phyloP scores from a whole-genome alignment of 2,329 filamentous ascomycete species.

The Aureobasidium pullulans region DNA sequence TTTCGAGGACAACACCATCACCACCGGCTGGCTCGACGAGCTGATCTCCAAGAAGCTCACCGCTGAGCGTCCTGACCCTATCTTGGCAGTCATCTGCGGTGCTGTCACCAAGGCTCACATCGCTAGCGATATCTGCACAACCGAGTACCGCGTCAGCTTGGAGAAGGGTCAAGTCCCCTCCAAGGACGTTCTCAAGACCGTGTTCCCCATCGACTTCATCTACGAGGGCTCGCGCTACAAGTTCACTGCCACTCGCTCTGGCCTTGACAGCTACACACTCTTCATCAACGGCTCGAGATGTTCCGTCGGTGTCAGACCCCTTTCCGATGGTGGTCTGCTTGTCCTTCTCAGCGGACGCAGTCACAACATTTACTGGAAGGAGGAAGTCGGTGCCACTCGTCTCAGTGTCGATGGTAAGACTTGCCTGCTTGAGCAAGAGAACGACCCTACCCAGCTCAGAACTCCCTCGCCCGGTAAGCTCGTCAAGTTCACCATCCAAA shows the following conservation, averaged over 20 bases:
- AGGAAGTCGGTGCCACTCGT: conserved; percentile 92
- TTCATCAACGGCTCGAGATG: conserved; percentile 99
- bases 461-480: conserved; percentile 95
- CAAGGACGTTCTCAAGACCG: conserved; percentile 94
- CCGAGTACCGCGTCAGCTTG: conserved; percentile 77
- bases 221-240: conserved; percentile 96
- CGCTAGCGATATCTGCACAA: conserved; percentile 81
- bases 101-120: conserved; percentile 92
- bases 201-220: conserved; percentile 97
- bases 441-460: conserved; percentile 93
- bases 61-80: conserved; percentile 87
- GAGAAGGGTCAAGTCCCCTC: conserved; percentile 97
- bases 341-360: conserved; percentile 85
- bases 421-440: conserved; percentile 95
- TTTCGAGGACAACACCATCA: conserved; percentile 98
- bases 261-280: conserved; percentile 87
- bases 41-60: conserved; percentile 97
- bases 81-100: conserved; percentile 90
- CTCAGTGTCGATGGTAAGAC: conserved; percentile 97
- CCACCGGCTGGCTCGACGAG: conserved; percentile 97
- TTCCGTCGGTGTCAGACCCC: conserved; percentile 81
- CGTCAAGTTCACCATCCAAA: conserved; percentile 95
- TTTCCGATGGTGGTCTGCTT: conserved; percentile 89
- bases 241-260: conserved; percentile 92
- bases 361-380: conserved; percentile 99